A percentile compares a stretch with the other conserved stretches of the same genome.
These are phyloP conservation scores for Nymphaea thermarum DNA, from an alignment of 164 flowering plant species.

Conservation along the genomic window DNA sequence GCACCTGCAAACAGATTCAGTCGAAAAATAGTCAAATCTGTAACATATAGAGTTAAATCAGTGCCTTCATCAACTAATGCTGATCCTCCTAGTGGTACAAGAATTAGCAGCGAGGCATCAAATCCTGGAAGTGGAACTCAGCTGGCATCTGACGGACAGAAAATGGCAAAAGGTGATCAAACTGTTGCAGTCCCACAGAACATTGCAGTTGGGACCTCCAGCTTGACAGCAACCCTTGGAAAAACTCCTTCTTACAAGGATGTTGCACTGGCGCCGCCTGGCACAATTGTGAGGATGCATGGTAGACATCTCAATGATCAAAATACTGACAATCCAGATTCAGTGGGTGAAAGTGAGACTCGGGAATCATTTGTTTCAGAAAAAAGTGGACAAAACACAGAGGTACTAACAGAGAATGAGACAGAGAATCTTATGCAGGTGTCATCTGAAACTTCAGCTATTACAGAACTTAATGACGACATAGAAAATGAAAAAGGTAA, in stretches of 20 bases:
- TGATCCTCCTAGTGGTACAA: constrained; percentile 18
- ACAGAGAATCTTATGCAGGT: background rate
- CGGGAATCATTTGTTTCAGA: constrained; percentile 9
- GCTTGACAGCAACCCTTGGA: constrained; percentile 25
- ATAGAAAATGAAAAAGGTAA: background rate
- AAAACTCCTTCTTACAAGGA: constrained; percentile 97
- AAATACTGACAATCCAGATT: constrained; percentile 17
- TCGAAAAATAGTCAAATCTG: constrained; percentile 61
- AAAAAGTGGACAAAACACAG: background rate
- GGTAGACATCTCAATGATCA: constrained; percentile 26
- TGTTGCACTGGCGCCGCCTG: constrained; percentile 95
- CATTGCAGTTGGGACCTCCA: constrained; percentile 17
- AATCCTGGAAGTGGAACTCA: constrained; percentile 23
- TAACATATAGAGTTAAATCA: constrained; percentile 81
- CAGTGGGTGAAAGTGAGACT: constrained; percentile 14
- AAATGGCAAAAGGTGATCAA: background rate
- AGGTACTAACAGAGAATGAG: background rate
- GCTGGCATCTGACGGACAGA: constrained; percentile 12
- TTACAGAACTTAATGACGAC: background rate
- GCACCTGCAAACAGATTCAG: constrained; percentile 51
- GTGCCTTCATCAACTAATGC: constrained; percentile 38
- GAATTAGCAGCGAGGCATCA: constrained; percentile 16
- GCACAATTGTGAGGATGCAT: constrained; percentile 57
- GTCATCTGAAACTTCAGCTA: background rate
- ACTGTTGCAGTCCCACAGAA: background rate